Evolutionary conservation across 768 basidiomycete species (phyloP).

Genomic region (Mycena galericulata): DNA sequence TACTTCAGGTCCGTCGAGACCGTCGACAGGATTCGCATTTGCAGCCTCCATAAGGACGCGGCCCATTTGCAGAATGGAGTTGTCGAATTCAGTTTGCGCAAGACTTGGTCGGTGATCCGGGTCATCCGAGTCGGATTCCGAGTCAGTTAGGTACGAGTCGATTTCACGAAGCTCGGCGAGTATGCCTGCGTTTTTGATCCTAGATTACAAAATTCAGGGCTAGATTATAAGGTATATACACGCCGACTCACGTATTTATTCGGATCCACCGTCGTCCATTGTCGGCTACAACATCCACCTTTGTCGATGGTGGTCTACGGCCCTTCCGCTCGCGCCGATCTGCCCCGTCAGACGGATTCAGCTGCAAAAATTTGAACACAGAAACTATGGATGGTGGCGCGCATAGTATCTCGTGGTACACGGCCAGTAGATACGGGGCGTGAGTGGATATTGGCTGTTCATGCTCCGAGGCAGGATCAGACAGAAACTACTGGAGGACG

Average conservation of each 20-base stretch:
- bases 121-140: slow-evolving; percentile 62
- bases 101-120: slow-evolving; percentile 50
- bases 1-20: slow-evolving; percentile 41
- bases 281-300: slow-evolving; percentile 86
- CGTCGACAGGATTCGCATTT: slow-evolving; percentile 63
- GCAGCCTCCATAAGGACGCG: slow-evolving; percentile 75
- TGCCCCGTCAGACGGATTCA: slow-evolving; percentile 10
- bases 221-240: not conserved
- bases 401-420: slow-evolving; percentile 82
- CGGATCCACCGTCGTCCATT: slow-evolving; percentile 85
- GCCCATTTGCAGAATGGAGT: slow-evolving; percentile 80
- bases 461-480: slow-evolving; percentile 56
- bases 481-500: slow-evolving; percentile 71
- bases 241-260: slow-evolving; percentile 80
- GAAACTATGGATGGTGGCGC: slow-evolving; percentile 69
- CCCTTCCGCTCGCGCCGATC: slow-evolving; percentile 28
- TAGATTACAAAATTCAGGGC: slow-evolving; percentile 41
- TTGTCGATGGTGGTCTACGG: slow-evolving; percentile 51
- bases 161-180: slow-evolving; percentile 86
- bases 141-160: slow-evolving; percentile 83
- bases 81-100: slow-evolving; percentile 70
- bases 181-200: slow-evolving; percentile 82
- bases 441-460: slow-evolving; percentile 76
- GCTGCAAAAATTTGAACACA: slow-evolving; percentile 62
- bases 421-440: slow-evolving; percentile 82